Evolutionary conservation across 106 monocot species (phyloP).

Genomic region (Alisma plantagoaquatica): DNA sequence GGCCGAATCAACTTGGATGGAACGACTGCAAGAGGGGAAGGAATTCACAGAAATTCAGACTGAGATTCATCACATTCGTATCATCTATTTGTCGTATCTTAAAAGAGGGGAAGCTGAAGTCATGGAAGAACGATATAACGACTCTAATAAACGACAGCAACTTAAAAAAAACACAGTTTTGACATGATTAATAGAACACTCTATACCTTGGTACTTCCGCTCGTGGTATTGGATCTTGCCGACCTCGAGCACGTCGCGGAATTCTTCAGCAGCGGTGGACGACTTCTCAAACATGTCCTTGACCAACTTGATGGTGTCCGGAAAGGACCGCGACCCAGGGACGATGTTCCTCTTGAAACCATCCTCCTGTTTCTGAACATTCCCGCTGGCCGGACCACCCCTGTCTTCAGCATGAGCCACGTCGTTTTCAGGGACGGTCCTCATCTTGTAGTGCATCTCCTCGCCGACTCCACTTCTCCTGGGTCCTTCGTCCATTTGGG

Average conservation of each 20-base stretch:
- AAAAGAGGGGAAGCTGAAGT: too few relatives aligned
- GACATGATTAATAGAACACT: too few relatives aligned
- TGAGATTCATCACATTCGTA: too few relatives aligned
- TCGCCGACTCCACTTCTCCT: background rate
- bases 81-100: too few relatives aligned
- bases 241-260: slow-evolving; percentile 13
- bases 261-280: slow-evolving; percentile 9
- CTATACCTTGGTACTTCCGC: slow-evolving; percentile 8
- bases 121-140: too few relatives aligned
- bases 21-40: slow-evolving; percentile 2
- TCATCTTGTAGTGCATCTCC: background rate
- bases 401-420: background rate
- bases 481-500: too few relatives aligned
- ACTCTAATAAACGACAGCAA: too few relatives aligned
- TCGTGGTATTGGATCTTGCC: slow-evolving; percentile 6
- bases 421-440: too few relatives aligned
- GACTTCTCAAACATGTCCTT: slow-evolving; percentile 9
- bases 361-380: background rate
- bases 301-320: slow-evolving; percentile 10
- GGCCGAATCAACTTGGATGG: background rate
- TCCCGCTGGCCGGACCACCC: background rate
- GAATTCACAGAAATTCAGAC: background rate
- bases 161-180: too few relatives aligned
- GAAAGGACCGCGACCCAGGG: slow-evolving; percentile 3
- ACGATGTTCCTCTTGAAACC: background rate